Evolutionary conservation across 768 basidiomycete species (phyloP).

Genomic region (Sutorius australiensis): DNA sequence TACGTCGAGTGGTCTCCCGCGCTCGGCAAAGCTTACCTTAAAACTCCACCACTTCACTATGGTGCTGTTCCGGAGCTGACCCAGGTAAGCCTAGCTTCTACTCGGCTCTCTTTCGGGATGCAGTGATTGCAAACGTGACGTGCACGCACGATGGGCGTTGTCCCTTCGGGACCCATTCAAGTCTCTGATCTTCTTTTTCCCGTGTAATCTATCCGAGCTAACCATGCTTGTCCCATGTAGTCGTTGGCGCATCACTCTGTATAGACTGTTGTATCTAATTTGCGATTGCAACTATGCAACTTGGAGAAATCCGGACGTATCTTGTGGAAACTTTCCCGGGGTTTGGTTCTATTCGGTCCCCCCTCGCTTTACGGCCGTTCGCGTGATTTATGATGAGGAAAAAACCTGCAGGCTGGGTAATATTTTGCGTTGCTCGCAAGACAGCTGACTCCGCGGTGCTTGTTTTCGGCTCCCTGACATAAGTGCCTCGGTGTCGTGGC

Average conservation of each 20-base stretch:
- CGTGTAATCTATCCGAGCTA: constrained; percentile 9
- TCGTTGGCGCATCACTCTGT: background rate
- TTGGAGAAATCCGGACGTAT: background rate
- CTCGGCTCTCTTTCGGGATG: constrained; percentile 36
- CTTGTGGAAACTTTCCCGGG: background rate
- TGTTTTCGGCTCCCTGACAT: background rate
- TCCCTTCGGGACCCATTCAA: constrained; percentile 81
- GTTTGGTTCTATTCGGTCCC: background rate
- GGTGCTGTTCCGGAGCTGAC: background rate
- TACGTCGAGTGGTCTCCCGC: background rate
- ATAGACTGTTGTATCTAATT: constrained; percentile 16
- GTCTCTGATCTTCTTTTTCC: constrained; percentile 53
- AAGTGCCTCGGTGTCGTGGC: background rate
- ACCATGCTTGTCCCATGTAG: constrained; percentile 8
- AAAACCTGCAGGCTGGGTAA: background rate
- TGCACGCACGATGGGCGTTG: constrained; percentile 55
- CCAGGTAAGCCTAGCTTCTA: constrained; percentile 14
- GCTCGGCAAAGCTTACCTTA: background rate
- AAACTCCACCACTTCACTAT: too few species aligned
- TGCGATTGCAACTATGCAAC: constrained; percentile 5
- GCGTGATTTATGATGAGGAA: constrained; percentile 1
- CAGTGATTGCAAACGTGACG: constrained; percentile 51
- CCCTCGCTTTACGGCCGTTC: background rate
- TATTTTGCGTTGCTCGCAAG: constrained; percentile 1
- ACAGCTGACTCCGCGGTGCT: background rate